These are phyloP conservation scores for Suhomyces bokatorum DNA, from an alignment of 1,139 yeast species.

Conservation along the genomic window DNA sequence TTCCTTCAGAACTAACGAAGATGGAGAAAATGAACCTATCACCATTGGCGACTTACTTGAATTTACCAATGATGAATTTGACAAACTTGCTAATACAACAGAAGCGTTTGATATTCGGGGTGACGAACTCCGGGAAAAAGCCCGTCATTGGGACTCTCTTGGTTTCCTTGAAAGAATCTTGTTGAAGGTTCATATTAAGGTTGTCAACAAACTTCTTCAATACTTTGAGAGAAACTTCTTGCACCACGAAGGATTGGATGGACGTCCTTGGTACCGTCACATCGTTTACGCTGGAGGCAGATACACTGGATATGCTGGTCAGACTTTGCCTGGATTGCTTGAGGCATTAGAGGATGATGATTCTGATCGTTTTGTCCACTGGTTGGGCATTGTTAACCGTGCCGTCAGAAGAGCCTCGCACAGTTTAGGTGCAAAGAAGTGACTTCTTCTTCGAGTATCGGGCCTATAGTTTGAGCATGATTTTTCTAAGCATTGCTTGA, in stretches of 20 bases:
- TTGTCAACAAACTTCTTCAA: slow-evolving; percentile 46
- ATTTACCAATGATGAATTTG: slow-evolving; percentile 28
- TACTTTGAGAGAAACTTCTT: slow-evolving; percentile 70
- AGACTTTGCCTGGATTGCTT: slow-evolving; percentile 72
- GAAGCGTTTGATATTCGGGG: slow-evolving; percentile 39
- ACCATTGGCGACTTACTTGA: slow-evolving; percentile 8
- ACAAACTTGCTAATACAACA: slow-evolving; percentile 29
- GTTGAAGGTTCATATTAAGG: slow-evolving; percentile 34
- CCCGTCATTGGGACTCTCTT: slow-evolving; percentile 36
- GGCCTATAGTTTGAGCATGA: too few species aligned
- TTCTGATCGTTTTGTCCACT: slow-evolving; percentile 49
- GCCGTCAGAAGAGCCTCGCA: slow-evolving; percentile 33
- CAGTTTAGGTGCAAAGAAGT: neutral
- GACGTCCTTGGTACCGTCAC: slow-evolving; percentile 85
- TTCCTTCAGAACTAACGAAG: slow-evolving; percentile 7
- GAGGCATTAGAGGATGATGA: slow-evolving; percentile 78
- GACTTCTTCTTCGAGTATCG: too few species aligned
- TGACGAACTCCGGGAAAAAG: slow-evolving; percentile 33
- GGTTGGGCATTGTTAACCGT: slow-evolving; percentile 54
- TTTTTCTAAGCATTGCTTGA: too few species aligned
- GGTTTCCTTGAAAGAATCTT: slow-evolving; percentile 44
- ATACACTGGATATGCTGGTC: slow-evolving; percentile 84
- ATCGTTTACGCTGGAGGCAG: slow-evolving; percentile 81
- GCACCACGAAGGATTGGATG: slow-evolving; percentile 59
- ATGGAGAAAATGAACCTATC: neutral